phyloP scores from a whole-genome alignment of 2,329 filamentous ascomycete genomes.

The Diplodia sapinea region DNA sequence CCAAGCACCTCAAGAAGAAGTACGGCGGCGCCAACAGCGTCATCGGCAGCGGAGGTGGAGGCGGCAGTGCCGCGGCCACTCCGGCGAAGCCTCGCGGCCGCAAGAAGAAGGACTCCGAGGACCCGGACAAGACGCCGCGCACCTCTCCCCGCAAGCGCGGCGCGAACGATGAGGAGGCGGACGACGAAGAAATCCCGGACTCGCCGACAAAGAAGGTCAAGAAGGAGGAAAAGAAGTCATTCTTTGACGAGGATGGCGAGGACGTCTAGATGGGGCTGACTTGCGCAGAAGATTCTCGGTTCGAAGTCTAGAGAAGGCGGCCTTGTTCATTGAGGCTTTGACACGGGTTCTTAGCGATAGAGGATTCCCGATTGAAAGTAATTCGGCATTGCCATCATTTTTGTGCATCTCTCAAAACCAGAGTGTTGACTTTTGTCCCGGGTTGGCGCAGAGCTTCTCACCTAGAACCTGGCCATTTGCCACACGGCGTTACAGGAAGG shows the following conservation, averaged over 20 bases:
- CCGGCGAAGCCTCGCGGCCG: not conserved
- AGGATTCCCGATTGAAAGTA: no score
- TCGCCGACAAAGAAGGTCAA: not conserved
- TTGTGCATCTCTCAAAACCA: no score
- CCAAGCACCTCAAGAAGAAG: not conserved
- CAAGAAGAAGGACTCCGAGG: not conserved
- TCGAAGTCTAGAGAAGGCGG: not conserved
- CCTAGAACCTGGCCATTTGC: no score
- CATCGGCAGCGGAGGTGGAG: not conserved
- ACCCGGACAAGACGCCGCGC: not conserved
- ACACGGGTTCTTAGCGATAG: no score
- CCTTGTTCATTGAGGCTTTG: not conserved
- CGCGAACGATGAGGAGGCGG: not conserved
- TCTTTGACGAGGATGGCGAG: not conserved
- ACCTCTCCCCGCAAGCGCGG: constrained; percentile 3
- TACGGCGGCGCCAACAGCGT: not conserved
- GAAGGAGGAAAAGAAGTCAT: not conserved
- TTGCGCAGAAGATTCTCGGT: not conserved
- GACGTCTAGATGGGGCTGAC: not conserved
- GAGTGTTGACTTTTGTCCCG: no score
- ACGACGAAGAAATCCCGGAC: not conserved
- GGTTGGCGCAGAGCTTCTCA: no score
- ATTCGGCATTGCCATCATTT: no score
- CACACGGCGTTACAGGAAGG: no score
- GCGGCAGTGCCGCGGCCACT: not conserved